A percentile compares a stretch with the other conserved stretches of the same genome.
These are phyloP conservation scores for Ogataea trehalophila DNA, from an alignment of 805 yeast genomes.

Conservation along the genomic window DNA sequence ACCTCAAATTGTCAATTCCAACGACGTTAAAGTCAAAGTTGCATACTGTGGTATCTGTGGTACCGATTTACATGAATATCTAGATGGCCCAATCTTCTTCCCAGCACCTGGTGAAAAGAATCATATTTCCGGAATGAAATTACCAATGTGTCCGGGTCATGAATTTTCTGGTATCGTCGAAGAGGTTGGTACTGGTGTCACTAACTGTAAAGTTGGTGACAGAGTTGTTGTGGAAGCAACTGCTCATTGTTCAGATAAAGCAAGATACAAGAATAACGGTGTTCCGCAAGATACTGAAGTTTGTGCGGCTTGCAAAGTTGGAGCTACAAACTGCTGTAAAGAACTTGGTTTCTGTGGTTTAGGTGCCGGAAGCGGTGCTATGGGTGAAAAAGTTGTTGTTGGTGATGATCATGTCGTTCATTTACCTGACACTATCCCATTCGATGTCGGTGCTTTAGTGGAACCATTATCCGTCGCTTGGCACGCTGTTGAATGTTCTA, in stretches of 20 bases:
- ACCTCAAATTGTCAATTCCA: constrained; percentile 21
- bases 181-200: constrained; percentile 43
- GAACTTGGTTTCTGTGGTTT: constrained; percentile 42
- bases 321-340: constrained; percentile 25
- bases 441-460: constrained; percentile 42
- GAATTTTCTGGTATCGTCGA: constrained; percentile 26
- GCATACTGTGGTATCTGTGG: constrained; percentile 62
- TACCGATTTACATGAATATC: constrained; percentile 53
- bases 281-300: constrained; percentile 29
- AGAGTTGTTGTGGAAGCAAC: constrained; percentile 62
- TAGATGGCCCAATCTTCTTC: constrained; percentile 58
- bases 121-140: constrained; percentile 34
- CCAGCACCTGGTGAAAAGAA: constrained; percentile 27
- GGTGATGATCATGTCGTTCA: constrained; percentile 32
- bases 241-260: constrained; percentile 41
- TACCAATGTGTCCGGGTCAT: constrained; percentile 35
- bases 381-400: constrained; percentile 36
- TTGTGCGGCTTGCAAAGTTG: constrained; percentile 38
- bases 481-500: constrained; percentile 51
- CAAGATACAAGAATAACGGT: constrained; percentile 27
- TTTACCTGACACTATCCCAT: constrained; percentile 26
- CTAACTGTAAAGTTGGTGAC: constrained; percentile 43
- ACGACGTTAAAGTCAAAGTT: constrained; percentile 30
- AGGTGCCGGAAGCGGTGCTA: constrained; percentile 46
- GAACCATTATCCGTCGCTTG: constrained; percentile 59